Conservation (phyloP, 2,329 filamentous ascomycete species). For the Domatiomyces catenatus region DNA sequence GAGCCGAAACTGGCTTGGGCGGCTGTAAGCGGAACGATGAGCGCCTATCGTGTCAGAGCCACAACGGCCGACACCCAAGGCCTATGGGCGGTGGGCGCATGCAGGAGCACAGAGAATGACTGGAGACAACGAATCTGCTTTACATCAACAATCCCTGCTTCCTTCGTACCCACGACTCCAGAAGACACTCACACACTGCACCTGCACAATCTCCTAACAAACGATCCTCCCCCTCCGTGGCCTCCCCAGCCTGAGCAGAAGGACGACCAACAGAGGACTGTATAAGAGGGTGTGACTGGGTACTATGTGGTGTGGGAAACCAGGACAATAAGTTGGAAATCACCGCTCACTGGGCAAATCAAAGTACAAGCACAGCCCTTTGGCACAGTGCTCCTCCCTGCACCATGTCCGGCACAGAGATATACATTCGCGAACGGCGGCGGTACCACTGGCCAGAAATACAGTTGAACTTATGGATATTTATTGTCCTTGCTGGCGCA, state of each 20-base stretch:
- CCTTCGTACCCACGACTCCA: not conserved
- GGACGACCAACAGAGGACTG: not conserved
- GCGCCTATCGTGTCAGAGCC: not conserved
- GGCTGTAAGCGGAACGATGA: not conserved
- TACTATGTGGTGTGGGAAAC: not conserved
- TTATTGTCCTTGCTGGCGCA: conserved; percentile 44
- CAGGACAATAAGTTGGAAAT: not conserved
- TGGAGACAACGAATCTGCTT: not conserved
- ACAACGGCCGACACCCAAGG: not conserved
- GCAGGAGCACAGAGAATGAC: not conserved
- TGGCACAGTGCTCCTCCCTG: not conserved
- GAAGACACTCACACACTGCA: not conserved
- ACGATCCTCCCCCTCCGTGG: not conserved
- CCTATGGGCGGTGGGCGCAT: not conserved
- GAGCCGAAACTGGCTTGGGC: not conserved
- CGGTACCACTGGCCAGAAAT: conserved; percentile 50
- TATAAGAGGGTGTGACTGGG: not conserved
- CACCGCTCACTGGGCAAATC: not conserved
- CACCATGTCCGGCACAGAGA: conserved; percentile 9
- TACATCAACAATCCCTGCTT: not conserved
- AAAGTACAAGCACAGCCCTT: not conserved
- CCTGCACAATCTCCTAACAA: not conserved
- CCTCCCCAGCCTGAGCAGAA: not conserved
- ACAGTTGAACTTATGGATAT: conserved; percentile 50
- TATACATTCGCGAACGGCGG: conserved; percentile 22